phyloP scores from a whole-genome alignment of 1,139 yeast genomes.

The Taiozyma sp. region DNA sequence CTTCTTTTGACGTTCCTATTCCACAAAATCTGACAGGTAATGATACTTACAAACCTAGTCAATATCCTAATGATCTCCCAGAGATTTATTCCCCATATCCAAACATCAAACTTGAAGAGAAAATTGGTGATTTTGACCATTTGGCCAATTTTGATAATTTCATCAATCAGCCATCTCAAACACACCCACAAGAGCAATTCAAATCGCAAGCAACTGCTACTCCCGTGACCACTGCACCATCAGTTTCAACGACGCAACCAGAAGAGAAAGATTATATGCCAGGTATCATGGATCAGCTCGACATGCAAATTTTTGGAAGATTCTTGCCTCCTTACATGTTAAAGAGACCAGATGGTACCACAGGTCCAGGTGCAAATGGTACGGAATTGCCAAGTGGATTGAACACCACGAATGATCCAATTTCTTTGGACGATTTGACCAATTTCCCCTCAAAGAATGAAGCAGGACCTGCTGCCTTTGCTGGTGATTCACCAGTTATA shows the following conservation, averaged over 20 bases:
- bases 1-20: slow-evolving; percentile 13
- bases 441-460: slow-evolving; percentile 3
- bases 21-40: slow-evolving; percentile 20
- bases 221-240: not conserved
- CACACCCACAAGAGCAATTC: slow-evolving; percentile 1
- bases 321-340: slow-evolving; percentile 82
- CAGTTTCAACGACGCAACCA: not conserved
- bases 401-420: slow-evolving; percentile 21
- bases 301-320: slow-evolving; percentile 77
- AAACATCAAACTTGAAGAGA: slow-evolving; percentile 19
- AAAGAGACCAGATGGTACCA: slow-evolving; percentile 28
- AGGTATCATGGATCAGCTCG: slow-evolving; percentile 79
- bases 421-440: slow-evolving; percentile 18
- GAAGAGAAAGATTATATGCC: slow-evolving; percentile 44
- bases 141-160: slow-evolving; percentile 24
- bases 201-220: not conserved
- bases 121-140: slow-evolving; percentile 21
- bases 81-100: slow-evolving; percentile 12
- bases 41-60: not conserved
- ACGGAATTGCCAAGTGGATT: slow-evolving; percentile 24
- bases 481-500: not conserved
- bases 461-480: not conserved
- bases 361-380: slow-evolving; percentile 23
- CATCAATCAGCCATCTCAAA: slow-evolving; percentile 19
- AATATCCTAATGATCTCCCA: slow-evolving; percentile 1